phyloP scores from a whole-genome alignment of 2,329 filamentous ascomycete genomes.

The Aspergillus uvarum region DNA sequence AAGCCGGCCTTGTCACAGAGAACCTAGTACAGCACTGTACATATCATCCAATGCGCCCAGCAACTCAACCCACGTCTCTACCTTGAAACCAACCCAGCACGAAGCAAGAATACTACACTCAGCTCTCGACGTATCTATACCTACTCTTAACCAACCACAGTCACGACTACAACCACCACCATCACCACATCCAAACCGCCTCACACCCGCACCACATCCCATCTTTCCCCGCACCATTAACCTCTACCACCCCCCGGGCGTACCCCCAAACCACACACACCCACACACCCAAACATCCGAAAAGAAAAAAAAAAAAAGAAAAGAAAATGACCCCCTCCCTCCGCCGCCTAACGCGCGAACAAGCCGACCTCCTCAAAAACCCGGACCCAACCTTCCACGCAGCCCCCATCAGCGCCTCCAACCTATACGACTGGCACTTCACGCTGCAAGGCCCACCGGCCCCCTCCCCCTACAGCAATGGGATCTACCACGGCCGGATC shows the following conservation, averaged over 20 bases:
- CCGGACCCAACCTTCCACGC: constrained; percentile 86
- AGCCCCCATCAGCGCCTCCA: constrained; percentile 72
- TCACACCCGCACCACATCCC: neutral
- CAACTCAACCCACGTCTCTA: too few species aligned
- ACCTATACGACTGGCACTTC: constrained; percentile 99
- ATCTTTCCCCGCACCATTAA: neutral
- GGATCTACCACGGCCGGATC: constrained; percentile 95
- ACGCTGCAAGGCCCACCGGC: constrained; percentile 86
- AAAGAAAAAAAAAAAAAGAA: too few species aligned
- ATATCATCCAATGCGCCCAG: too few species aligned
- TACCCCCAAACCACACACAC: neutral
- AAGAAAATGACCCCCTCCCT: constrained; percentile 37
- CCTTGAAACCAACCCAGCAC: too few species aligned
- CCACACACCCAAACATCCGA: too few species aligned
- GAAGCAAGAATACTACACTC: too few species aligned
- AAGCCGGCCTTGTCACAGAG: too few species aligned
- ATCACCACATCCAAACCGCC: neutral
- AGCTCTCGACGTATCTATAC: too few species aligned
- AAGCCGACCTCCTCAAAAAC: constrained; percentile 74
- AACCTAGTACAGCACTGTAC: too few species aligned
- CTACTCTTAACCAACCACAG: neutral
- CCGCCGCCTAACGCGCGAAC: constrained; percentile 68
- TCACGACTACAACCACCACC: neutral
- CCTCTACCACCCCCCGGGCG: neutral
- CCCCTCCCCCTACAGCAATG: constrained; percentile 71